Conservation (phyloP, 805 yeast species). For the Metschnikowia picachoensis region DNA sequence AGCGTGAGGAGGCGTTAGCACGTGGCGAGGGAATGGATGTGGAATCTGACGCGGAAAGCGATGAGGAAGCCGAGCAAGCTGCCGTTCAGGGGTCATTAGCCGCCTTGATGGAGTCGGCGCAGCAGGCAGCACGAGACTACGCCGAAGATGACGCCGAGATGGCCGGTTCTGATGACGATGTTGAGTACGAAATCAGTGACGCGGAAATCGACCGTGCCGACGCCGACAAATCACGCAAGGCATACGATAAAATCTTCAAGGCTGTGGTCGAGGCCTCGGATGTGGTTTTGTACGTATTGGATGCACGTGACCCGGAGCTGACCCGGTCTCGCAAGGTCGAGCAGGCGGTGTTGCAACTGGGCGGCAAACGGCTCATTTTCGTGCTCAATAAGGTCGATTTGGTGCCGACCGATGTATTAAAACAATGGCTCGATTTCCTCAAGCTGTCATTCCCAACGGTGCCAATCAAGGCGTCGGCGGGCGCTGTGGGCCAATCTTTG, state of each 20-base stretch:
- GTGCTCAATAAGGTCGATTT: constrained; percentile 90
- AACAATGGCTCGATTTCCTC: constrained; percentile 78
- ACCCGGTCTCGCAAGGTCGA: constrained; percentile 92
- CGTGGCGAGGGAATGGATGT: constrained; percentile 36
- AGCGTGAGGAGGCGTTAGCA: constrained; percentile 37
- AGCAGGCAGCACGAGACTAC: constrained; percentile 75
- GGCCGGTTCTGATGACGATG: constrained; percentile 35
- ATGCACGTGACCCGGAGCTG: constrained; percentile 95
- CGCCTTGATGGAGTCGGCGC: constrained; percentile 88
- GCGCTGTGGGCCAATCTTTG: constrained; percentile 63
- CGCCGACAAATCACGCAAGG: constrained; percentile 75
- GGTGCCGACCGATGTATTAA: constrained; percentile 78
- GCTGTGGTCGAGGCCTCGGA: constrained; percentile 90
- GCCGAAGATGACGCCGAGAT: constrained; percentile 34
- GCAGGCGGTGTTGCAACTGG: constrained; percentile 76
- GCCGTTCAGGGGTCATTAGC: constrained; percentile 52
- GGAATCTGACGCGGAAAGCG: constrained; percentile 24
- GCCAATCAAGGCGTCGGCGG: constrained; percentile 77
- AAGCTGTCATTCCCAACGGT: constrained; percentile 86
- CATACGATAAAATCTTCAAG: constrained; percentile 91
- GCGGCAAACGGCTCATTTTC: constrained; percentile 79
- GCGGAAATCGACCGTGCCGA: constrained; percentile 45
- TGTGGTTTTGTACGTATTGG: constrained; percentile 87
- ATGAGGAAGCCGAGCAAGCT: constrained; percentile 38
- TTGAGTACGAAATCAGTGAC: constrained; percentile 41